Evolutionary conservation across 2,329 filamentous ascomycete species (phyloP).

Genomic region (Talaromyces amestolkiae): DNA sequence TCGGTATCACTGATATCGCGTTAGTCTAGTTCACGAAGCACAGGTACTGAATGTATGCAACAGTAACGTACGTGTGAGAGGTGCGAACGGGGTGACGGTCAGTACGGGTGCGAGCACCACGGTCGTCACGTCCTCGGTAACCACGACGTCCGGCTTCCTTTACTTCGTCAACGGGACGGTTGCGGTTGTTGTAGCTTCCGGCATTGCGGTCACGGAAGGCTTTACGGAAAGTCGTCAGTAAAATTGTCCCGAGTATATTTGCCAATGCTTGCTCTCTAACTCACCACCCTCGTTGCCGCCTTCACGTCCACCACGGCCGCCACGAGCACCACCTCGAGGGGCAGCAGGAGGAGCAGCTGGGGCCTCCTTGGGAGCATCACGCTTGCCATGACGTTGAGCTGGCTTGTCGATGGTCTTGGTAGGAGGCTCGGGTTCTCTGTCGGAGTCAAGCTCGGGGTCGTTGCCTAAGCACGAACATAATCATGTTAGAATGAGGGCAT

Average conservation of each 20-base stretch:
- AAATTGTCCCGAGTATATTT: not conserved
- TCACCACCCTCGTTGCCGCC: conserved; percentile 79
- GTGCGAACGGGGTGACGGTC: conserved; percentile 61
- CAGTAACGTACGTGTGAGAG: conserved; percentile 55
- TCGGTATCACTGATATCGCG: conserved; percentile 37
- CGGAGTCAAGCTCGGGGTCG: conserved; percentile 68
- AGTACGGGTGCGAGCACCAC: conserved; percentile 54
- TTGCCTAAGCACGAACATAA: conserved; percentile 53
- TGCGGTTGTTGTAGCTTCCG: conserved; percentile 78
- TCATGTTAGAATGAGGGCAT: conserved; percentile 19
- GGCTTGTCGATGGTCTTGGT: conserved; percentile 88
- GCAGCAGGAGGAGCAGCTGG: conserved; percentile 46
- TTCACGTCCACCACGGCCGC: conserved; percentile 49
- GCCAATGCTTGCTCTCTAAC: conserved; percentile 37
- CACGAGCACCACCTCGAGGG: conserved; percentile 27
- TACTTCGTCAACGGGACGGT: conserved; percentile 71
- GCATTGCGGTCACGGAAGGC: conserved; percentile 87
- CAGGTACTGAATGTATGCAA: conserved; percentile 7
- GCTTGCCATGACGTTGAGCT: conserved; percentile 73
- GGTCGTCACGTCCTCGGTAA: conserved; percentile 59
- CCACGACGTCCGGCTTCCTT: conserved; percentile 46
- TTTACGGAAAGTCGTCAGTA: conserved; percentile 36
- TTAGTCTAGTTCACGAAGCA: conserved; percentile 27
- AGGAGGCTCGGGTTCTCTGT: conserved; percentile 72
- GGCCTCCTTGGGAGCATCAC: conserved; percentile 75